Percentiles rank a stretch among this genome's conserved stretches.
These are phyloP conservation scores for Dorcoceras hygrometricum DNA, from an alignment of 257 asterid genomes.

Conservation along the genomic window DNA sequence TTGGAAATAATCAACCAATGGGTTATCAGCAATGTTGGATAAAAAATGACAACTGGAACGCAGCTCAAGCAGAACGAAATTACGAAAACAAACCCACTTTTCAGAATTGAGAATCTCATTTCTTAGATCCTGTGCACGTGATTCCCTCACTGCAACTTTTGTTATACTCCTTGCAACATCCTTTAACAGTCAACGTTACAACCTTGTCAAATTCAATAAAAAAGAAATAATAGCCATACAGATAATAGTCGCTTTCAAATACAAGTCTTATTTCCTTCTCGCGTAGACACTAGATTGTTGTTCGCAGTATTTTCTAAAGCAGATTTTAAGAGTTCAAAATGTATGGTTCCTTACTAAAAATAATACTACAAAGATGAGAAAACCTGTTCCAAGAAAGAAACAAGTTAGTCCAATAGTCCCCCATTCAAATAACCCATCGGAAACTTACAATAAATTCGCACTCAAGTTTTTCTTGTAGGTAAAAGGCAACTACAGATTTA, in stretches of 20 bases:
- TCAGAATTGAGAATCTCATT: conserved; percentile 92
- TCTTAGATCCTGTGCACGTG: conserved; percentile 88
- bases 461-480: conserved; percentile 9
- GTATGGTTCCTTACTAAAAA: neutral
- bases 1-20: conserved; percentile 12
- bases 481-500: conserved; percentile 24
- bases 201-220: conserved; percentile 11
- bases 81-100: conserved; percentile 56
- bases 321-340: neutral
- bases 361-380: neutral
- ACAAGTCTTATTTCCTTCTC: neutral
- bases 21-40: conserved; percentile 14
- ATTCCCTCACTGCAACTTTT: conserved; percentile 69
- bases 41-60: neutral
- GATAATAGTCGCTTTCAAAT: neutral
- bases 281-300: neutral
- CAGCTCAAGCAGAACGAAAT: neutral
- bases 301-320: conserved; percentile 3
- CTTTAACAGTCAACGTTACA: conserved; percentile 36
- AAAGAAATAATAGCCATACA: neutral
- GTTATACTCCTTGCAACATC: conserved; percentile 93
- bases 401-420: neutral
- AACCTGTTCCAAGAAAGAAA: conserved; percentile 2
- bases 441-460: neutral
- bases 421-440: neutral